Base-by-base conservation (phyloP, 2,329 filamentous ascomycete species). In the Cladosporium oxysporum region DNA sequence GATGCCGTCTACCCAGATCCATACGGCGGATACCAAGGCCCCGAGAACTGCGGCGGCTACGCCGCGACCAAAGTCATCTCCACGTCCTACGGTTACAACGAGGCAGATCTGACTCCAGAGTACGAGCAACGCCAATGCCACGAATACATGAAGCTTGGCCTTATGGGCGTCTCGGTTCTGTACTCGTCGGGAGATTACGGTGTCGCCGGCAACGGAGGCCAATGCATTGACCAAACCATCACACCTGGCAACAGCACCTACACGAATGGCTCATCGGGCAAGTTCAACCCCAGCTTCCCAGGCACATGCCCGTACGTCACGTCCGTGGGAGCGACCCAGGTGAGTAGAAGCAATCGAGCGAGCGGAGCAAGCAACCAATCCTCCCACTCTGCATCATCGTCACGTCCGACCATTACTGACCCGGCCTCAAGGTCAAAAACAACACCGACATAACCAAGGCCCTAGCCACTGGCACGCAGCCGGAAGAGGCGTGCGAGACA, bases 111-210 rank as follows among this genome's bases (percentile, higher is more conserved):
- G 11, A 80, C 82, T 1, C 75, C 77, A 7, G 76, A 75, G 66
- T 87, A 86, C 71, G 79, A 83, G 67, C 70, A 78, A 61, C 78
- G 84, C 5, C 84, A 87, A 74, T 87, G 84, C 71, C 75, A 79
- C 66, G 84, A 86, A 77, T 86, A 83, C 73, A 81, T 86, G 81
- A 87, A 87, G 77, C 80, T 86, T 2, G 84, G 82, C 23, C 79
- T 86, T 31, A 80, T 81, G 70, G 84, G 84, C 23, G 79, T 84
- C 18, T 81, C 82, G 0, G 75, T 87, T n/a, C 66, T 86, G 33
- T 84, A 82, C 70, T 82, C 83, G 0, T 82, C 80, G 3, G 83
- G 83, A n/a, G 83, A 85, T 71, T 79, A 74, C 63, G 75, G 76
- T 52, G 76, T 78, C 14, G 75, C 74, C 16, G 72, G 71, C 35